Base-by-base conservation (phyloP, 2,329 filamentous ascomycete genomes). In the Pseudogymnoascus sp. region DNA sequence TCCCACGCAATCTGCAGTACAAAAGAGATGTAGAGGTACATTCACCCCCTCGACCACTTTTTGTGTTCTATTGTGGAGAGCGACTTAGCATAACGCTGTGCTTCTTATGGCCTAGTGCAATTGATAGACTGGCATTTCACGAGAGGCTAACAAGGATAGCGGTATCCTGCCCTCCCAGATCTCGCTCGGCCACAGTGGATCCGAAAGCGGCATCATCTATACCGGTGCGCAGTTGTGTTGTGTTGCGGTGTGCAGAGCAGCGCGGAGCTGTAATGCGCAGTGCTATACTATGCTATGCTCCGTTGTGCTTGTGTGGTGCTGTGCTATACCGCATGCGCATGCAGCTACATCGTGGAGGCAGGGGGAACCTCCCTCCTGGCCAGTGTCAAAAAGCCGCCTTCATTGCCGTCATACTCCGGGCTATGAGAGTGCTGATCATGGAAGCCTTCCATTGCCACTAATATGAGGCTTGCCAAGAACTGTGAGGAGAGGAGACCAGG, bases 161-260 rank as follows among this genome's bases (percentile, higher is more conserved):
- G 9, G 26, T 56, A 21, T 56, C n/a, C 29, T 56, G 50, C 26
- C 9, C 29, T 33, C 26, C 10, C 10, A 33, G 50, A 56, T 56
- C 50, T 56, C 50, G 50, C 50, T 56, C 50, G 50, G 50, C 50
- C 50, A 33, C 11, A n/a, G 50, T 56, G 50, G 50, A 56, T 56
- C 50, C 50, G 50, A 33, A 56, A 33, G 50, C 50, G 50, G 50
- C 50, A 56, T 19, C 50, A 56, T 7, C 7, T 2, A 33, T 33
- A 56, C 50, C 50, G 26, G 33, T 13, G 29, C 9, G 9, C 46
- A 31, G 46, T n/a, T 13, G 10, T 19, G 50, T 53, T 15, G 46
- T 23, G 21, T 33, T 33, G 26, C n/a, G 29, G n/a, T 19, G 50
- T 19, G 29, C 19, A 31, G 9, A 31, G 4, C 23, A n/a, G 44